Base-by-base conservation (phyloP, 371 early-diverging fungal species). In the Apophysomyces elegans region DNA sequence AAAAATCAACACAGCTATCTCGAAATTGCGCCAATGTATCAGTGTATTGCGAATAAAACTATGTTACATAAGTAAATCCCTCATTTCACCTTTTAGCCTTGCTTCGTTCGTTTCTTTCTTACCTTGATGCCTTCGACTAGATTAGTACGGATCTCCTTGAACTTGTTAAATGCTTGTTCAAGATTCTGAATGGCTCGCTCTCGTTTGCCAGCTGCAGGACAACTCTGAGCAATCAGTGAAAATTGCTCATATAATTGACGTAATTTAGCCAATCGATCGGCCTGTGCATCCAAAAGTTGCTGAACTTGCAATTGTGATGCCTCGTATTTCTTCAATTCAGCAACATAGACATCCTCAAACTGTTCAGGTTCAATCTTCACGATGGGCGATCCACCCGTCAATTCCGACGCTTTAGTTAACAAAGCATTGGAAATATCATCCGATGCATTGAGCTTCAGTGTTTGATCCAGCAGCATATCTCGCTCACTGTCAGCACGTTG, bases 31-130 rank as follows among this genome's bases (percentile, higher is more conserved):
- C 60, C 41, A 94, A 59, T 12, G 85, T 87, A 39, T 84, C 77
- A 26, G 87, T 87, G 62, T 93, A 86, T 56, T 90, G 83, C 2
- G 82, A 82, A 66, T 93, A 92, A 73, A 94, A 94, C 87, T 89
- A 72, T 8, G 35, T 41, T 41, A 8, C 41, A 13, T 41, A 41
- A 41, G 41, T 41, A 41, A 41, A 1, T 41, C 5, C 41, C 54
- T 21, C n/a, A 46, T 6, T 65, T 65, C 66, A 18, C 62, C 47
- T 6, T 3, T 37, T n/a, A 56, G n/a, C 14, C 41, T 18, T 7
- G 1, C 21, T n/a, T 8, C 14, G 4, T 12, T 62, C 11, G 1
- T 59, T 9, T 41, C 7, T 12, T 21, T 6, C 39, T 64, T 61
- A 75, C 76, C 72, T 86, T 83, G n/a, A 86, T 73, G 7, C 93